phyloP scores from a whole-genome alignment of 1,139 yeast species.

The Suhomyces bokatorum region DNA sequence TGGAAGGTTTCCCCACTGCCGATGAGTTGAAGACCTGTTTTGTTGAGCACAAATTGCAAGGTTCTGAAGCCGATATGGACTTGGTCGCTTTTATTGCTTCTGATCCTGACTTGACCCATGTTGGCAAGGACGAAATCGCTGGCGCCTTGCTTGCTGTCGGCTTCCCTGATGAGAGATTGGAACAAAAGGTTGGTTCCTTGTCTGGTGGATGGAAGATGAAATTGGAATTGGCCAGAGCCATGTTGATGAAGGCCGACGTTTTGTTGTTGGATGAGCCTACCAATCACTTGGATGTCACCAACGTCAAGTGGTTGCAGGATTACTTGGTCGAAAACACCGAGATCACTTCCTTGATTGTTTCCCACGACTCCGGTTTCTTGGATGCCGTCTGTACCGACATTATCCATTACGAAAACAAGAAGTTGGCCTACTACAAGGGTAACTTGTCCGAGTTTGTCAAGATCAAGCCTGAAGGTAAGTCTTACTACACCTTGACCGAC shows the following conservation, averaged over 20 bases:
- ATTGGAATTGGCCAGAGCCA: constrained; percentile 95
- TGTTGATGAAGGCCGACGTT: constrained; percentile 96
- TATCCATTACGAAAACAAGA: constrained; percentile 94
- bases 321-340: constrained; percentile 78
- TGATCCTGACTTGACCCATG: constrained; percentile 74
- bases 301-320: constrained; percentile 92
- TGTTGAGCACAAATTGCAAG: constrained; percentile 96
- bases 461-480: constrained; percentile 92
- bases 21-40: constrained; percentile 89
- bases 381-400: constrained; percentile 96
- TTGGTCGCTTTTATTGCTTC: constrained; percentile 86
- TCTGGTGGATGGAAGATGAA: constrained; percentile 99
- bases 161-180: constrained; percentile 84
- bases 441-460: constrained; percentile 90
- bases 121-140: constrained; percentile 69
- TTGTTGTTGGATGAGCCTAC: constrained; percentile 96
- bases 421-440: constrained; percentile 93
- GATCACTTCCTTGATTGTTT: constrained; percentile 91
- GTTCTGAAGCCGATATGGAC: constrained; percentile 90
- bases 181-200: constrained; percentile 87
- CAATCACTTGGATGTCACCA: constrained; percentile 92
- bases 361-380: constrained; percentile 96
- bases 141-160: constrained; percentile 82
- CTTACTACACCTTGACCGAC: constrained; percentile 94
- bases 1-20: constrained; percentile 96